Percentiles rank a stretch among this genome's conserved stretches.
phyloP scores from a whole-genome alignment of 2,329 filamentous ascomycete genomes.

The Leptoxyphium fumago region DNA sequence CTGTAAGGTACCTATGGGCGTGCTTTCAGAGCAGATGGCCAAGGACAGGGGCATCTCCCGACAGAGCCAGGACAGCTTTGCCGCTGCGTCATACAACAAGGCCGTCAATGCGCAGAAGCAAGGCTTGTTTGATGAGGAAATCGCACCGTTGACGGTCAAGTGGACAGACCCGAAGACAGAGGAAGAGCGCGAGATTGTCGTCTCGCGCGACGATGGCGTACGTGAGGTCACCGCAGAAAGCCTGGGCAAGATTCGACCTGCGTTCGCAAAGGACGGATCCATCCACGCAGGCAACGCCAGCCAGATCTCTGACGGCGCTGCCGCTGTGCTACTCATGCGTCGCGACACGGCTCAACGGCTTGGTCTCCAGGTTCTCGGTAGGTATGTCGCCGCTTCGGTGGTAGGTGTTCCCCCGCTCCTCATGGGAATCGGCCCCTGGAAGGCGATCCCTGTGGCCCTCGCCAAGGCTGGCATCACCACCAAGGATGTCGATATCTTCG shows the following conservation, averaged over 20 bases:
- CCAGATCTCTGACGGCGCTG: constrained; percentile 90
- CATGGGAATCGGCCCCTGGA: constrained; percentile 93
- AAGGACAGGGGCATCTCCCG: constrained; percentile 64
- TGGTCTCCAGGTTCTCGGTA: constrained; percentile 78
- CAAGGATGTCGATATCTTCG: constrained; percentile 89
- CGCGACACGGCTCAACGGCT: constrained; percentile 78
- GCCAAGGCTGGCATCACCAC: constrained; percentile 72
- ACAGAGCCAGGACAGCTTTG: constrained; percentile 74
- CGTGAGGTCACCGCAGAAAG: constrained; percentile 74
- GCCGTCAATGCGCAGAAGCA: constrained; percentile 69
- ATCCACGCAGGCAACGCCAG: constrained; percentile 96
- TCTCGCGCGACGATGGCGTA: constrained; percentile 76
- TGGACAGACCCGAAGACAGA: constrained; percentile 83
- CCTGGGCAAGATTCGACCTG: constrained; percentile 77
- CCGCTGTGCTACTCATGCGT: constrained; percentile 90
- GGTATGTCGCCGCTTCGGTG: constrained; percentile 73
- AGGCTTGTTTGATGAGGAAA: constrained; percentile 89
- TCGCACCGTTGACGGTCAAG: constrained; percentile 71
- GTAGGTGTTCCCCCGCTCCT: constrained; percentile 84
- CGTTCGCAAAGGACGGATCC: constrained; percentile 78
- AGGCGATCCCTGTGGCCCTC: constrained; percentile 84
- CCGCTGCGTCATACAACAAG: constrained; percentile 84
- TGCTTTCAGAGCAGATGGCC: constrained; percentile 88
- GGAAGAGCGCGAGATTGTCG: constrained; percentile 69
- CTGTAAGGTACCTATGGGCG: constrained; percentile 96